Evolutionary conservation across 768 basidiomycete genomes (phyloP).

Genomic region (Cyclocybe cylindracea): DNA sequence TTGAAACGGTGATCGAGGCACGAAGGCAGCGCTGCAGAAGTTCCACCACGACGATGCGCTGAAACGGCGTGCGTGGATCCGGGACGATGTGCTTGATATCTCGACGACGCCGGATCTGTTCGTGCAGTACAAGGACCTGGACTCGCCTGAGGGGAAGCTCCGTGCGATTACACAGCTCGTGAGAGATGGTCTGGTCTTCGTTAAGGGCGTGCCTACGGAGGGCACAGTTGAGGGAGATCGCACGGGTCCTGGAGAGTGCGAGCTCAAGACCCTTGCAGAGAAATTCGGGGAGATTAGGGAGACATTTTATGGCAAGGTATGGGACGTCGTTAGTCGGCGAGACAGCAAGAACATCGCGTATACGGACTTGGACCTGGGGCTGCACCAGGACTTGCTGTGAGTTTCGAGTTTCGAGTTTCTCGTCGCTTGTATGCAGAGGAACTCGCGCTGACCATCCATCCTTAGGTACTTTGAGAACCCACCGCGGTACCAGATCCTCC

Average conservation of each 20-base stretch:
- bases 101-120: conserved; percentile 44
- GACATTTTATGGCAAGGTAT: conserved; percentile 89
- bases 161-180: conserved; percentile 68
- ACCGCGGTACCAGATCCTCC: conserved; percentile 89
- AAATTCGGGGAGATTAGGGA: conserved; percentile 74
- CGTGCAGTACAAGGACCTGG: conserved; percentile 54
- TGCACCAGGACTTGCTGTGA: conserved; percentile 92
- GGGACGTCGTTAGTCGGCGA: conserved; percentile 80
- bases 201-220: conserved; percentile 65
- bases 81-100: conserved; percentile 18
- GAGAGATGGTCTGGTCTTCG: conserved; percentile 72
- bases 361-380: conserved; percentile 83
- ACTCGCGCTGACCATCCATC: not conserved
- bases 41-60: conserved; percentile 39
- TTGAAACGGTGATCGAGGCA: too few relatives aligned
- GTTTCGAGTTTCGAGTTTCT: conserved; percentile 28
- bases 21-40: conserved; percentile 27
- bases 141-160: conserved; percentile 46
- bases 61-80: too few relatives aligned
- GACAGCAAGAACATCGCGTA: conserved; percentile 92
- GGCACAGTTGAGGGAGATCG: conserved; percentile 46
- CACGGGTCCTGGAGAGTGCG: conserved; percentile 46
- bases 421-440: not conserved
- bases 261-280: conserved; percentile 63
- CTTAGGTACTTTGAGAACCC: conserved; percentile 87